Conservation (phyloP, 225 moss, liverwort and hornwort genomes). For the Neckera pumila region DNA sequence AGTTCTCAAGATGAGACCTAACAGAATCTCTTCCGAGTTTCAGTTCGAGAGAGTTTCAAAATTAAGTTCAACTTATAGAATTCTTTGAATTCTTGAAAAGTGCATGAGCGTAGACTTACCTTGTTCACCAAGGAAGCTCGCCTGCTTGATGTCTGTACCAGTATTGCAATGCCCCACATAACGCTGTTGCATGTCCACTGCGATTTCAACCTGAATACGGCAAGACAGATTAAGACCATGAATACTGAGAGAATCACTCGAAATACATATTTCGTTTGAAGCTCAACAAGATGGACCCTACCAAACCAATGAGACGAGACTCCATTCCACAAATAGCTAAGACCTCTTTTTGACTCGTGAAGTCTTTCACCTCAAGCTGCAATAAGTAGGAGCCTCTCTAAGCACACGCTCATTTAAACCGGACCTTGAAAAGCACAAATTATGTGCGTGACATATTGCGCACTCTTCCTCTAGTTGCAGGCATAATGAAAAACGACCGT, state of each 20-base stretch:
- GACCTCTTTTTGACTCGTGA: neutral
- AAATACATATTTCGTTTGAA: neutral
- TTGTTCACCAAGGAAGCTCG: slow-evolving; percentile 99
- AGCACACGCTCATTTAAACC: neutral
- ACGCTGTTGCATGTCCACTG: slow-evolving; percentile 95
- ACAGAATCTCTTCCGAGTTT: neutral
- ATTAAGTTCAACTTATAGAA: neutral
- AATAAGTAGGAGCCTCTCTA: neutral
- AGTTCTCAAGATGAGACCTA: neutral
- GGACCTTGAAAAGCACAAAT: neutral
- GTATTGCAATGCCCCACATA: slow-evolving; percentile 99
- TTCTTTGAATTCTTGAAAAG: neutral
- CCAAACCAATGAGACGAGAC: neutral
- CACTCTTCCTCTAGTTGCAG: neutral
- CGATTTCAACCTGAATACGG: slow-evolving; percentile 55
- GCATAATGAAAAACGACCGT: neutral
- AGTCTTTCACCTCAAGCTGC: neutral
- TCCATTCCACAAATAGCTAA: neutral
- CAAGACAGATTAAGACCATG: neutral
- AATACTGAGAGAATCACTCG: neutral
- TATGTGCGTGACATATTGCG: neutral
- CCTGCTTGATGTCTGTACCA: slow-evolving; percentile 99
- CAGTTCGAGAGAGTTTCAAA: neutral
- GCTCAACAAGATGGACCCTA: neutral
- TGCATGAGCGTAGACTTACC: slow-evolving; percentile 25